Evolutionary conservation across 305 asterid genomes (phyloP).

Genomic region (Solanum hybrid): DNA sequence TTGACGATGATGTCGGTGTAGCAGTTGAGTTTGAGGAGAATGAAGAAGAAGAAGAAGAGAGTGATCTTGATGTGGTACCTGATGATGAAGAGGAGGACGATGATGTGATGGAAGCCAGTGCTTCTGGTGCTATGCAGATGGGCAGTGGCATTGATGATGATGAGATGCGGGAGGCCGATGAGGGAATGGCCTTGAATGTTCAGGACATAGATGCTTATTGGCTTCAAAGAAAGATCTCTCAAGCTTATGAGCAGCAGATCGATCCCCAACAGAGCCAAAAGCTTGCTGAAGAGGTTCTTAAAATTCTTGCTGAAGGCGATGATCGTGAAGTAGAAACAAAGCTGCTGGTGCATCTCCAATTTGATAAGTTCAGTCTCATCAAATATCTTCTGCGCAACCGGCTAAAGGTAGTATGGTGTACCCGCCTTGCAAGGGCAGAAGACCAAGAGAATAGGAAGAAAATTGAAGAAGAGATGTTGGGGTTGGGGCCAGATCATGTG

Average conservation of each 20-base stretch:
- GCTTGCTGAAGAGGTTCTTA: slow-evolving; percentile 89
- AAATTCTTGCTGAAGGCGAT: slow-evolving; percentile 86
- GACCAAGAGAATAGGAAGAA: slow-evolving; percentile 76
- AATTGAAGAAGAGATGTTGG: slow-evolving; percentile 86
- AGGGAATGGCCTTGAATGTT: slow-evolving; percentile 83
- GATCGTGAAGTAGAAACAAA: slow-evolving; percentile 90
- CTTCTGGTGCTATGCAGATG: slow-evolving; percentile 89
- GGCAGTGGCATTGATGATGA: slow-evolving; percentile 92
- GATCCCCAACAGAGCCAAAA: slow-evolving; percentile 95
- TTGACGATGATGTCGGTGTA: slow-evolving; percentile 90
- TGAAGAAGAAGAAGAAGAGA: slow-evolving; percentile 77
- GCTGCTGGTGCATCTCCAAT: slow-evolving; percentile 75
- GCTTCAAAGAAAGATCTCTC: slow-evolving; percentile 98
- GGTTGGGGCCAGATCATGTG: slow-evolving; percentile 55
- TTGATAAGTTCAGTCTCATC: slow-evolving; percentile 71
- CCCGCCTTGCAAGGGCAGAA: slow-evolving; percentile 93
- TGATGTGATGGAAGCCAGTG: slow-evolving; percentile 43
- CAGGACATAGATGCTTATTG: slow-evolving; percentile 98
- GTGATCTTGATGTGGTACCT: slow-evolving; percentile 74
- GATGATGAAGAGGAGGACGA: slow-evolving; percentile 67
- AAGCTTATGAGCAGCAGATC: slow-evolving; percentile 83
- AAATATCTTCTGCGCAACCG: slow-evolving; percentile 73
- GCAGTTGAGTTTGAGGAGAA: slow-evolving; percentile 69
- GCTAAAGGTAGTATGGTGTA: slow-evolving; percentile 92
- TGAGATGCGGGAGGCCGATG: slow-evolving; percentile 59